Base-by-base conservation (phyloP, 768 basidiomycete species). In the Mrakia hoshinonis region DNA sequence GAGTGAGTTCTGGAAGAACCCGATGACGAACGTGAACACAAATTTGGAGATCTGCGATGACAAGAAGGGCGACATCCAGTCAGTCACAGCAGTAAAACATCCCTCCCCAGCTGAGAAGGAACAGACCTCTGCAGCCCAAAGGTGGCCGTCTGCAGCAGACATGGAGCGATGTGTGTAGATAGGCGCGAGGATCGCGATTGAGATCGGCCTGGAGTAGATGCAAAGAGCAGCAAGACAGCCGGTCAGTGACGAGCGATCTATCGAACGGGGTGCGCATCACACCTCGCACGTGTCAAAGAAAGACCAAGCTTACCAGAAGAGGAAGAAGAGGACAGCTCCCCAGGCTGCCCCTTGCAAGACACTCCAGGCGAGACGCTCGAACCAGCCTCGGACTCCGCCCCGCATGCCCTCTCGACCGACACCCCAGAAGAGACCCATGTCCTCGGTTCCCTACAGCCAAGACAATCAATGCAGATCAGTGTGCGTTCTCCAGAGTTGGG, bases 21-120 rank as follows among this genome's bases (percentile, higher is more conserved):
- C 70, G 38, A 72, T 67, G 70, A 72, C 38, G 43, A 72, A 72
- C 11, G 70, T 72, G 60, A 72, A 72, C 46, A 72, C 58, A 39
- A 51, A 60, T 46, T 72, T 72, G 47, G 54, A 43, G 65, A 67
- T 49, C 70, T 71, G 62, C 31, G 26, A 43, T 18, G 29, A 2
- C 12, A 36, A 18, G 29, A 22, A 36, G 6, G 20, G 43, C 18
- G n/a, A n/a, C n/a, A n/a, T n/a, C n/a, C n/a, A n/a, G 36, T 38
- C 24, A 29, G 46, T 43, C 24, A 13, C 29, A 47, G 58, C n/a
- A 29, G 20, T 3, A 67, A 39, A 26, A 34, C 4, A n/a, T 5
- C 31, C 3, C n/a, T n/a, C n/a, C n/a, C n/a, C n/a, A n/a, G n/a
- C n/a, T n/a, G n/a, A n/a, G n/a, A n/a, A 55, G 31, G 11, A n/a